Base-by-base conservation (phyloP, 352 stramenopile species). In the Phytophthora sojae region DNA sequence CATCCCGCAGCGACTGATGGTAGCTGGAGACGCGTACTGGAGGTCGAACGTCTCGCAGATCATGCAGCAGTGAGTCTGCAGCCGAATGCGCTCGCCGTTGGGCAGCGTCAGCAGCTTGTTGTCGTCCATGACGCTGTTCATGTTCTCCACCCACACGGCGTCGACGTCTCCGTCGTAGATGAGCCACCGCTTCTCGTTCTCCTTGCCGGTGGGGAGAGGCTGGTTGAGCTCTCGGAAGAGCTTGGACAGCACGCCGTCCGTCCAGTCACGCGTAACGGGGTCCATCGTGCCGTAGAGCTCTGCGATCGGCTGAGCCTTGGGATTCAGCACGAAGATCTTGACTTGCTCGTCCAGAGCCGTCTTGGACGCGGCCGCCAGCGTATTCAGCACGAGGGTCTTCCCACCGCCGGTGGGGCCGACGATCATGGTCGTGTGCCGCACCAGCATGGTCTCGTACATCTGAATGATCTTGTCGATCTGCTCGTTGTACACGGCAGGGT, bases 71-170 rank as follows among this genome's bases (percentile, higher is more conserved):
- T 98, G 92, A 1, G 83, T 91, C 67, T 98, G 92, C 49, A 99
- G 71, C 1, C 92, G 90, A 62, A 99, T 99, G 9, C 96, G 94
- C 68, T 99, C 96, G 19, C 96, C 96, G 68, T 99, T 99, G 3
- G 96, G 96, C 6, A 99, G 71, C 4, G 96, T 99, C 0, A 99
- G 79, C 51, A 99, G 69, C 64, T 98, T 98, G 82, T 99, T 99
- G 69, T 99, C 96, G 56, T 99, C 96, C 96, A 99, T 99, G 59
- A 99, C 96, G 23, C 90, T 98, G 81, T 99, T 99, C 96, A 99
- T 98, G 67, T 98, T 98, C 79, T 99, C 97, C 53, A 99, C 95
- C 97, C 97, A 99, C 19, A 98, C 88, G 0, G 97, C 95, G 72
- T 99, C 97, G 0, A 99, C 95, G 58, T 99, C 96, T 23, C 96